Evolutionary conservation across 2,329 filamentous ascomycete genomes (phyloP).

Genomic region (Ophiognomonia clavigignenti-juglandacearum): DNA sequence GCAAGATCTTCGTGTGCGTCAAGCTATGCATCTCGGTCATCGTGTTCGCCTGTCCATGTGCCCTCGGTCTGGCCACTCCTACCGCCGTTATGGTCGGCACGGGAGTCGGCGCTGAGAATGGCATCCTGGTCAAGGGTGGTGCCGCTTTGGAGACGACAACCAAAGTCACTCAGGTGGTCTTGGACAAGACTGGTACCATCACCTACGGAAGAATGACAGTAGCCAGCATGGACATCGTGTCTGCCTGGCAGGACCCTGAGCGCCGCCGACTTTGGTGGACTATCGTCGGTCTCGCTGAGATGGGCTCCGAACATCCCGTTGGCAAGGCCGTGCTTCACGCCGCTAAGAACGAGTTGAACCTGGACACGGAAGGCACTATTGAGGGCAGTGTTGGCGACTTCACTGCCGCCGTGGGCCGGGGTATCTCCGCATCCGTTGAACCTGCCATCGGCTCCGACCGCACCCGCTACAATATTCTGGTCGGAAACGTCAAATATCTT

Average conservation of each 20-base stretch:
- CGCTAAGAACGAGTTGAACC: conserved; percentile 69
- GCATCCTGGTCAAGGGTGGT: conserved; percentile 96
- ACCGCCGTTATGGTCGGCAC: conserved; percentile 99
- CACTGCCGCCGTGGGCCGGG: conserved; percentile 74
- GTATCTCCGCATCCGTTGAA: conserved; percentile 77
- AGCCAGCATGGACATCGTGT: conserved; percentile 61
- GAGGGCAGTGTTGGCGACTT: conserved; percentile 86
- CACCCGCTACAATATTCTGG: conserved; percentile 69
- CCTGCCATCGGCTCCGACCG: conserved; percentile 65
- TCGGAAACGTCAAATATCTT: conserved; percentile 79
- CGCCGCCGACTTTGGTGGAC: conserved; percentile 85
- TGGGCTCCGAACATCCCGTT: conserved; percentile 92
- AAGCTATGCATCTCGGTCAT: conserved; percentile 98
- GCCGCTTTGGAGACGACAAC: conserved; percentile 87
- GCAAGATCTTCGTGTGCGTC: conserved; percentile 92
- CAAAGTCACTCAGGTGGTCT: conserved; percentile 81
- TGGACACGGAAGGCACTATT: conserved; percentile 67
- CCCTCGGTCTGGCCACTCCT: conserved; percentile 89
- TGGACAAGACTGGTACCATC: conserved; percentile 95
- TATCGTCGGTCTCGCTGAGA: conserved; percentile 91
- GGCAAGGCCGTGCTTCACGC: conserved; percentile 78
- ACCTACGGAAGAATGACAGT: conserved; percentile 96
- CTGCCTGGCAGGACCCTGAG: conserved; percentile 65
- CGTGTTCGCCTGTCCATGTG: conserved; percentile 95
- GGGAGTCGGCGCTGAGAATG: conserved; percentile 91